These are phyloP conservation scores for Aspergillus sclerotiicarbonarius DNA, from an alignment of 495 filamentous ascomycete species.

Conservation along the genomic window DNA sequence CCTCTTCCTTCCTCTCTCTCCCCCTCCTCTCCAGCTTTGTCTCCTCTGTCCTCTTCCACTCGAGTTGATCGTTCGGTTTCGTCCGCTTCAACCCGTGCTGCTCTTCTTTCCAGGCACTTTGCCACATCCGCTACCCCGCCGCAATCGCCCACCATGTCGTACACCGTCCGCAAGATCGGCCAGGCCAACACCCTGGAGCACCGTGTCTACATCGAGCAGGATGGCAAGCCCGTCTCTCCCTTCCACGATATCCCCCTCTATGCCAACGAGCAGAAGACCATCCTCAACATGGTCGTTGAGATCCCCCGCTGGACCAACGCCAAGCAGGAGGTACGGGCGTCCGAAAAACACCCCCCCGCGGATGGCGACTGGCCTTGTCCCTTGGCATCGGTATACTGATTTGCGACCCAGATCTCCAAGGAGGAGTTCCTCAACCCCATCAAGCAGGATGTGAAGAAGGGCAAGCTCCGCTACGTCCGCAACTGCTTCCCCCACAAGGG, in stretches of 20 bases:
- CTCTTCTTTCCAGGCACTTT: slow-evolving; percentile 27
- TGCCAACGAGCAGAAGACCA: slow-evolving; percentile 86
- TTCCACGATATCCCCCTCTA: slow-evolving; percentile 99
- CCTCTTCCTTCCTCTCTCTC: slow-evolving; percentile 10
- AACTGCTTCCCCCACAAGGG: slow-evolving; percentile 99
- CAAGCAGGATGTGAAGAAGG: slow-evolving; percentile 67
- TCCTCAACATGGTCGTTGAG: slow-evolving; percentile 99
- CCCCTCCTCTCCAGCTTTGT: slow-evolving; percentile 1
- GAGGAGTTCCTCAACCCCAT: slow-evolving; percentile 96
- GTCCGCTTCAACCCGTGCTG: slow-evolving; percentile 25
- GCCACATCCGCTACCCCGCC: slow-evolving; percentile 23
- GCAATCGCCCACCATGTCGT: slow-evolving; percentile 40
- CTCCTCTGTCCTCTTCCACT: slow-evolving; percentile 6
- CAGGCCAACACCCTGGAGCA: slow-evolving; percentile 92
- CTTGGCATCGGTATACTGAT: slow-evolving; percentile 13
- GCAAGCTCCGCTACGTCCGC: slow-evolving; percentile 83
- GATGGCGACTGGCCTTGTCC: slow-evolving; percentile 1
- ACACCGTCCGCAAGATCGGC: slow-evolving; percentile 80
- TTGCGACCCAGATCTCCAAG: slow-evolving; percentile 70
- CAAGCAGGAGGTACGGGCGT: slow-evolving; percentile 81
- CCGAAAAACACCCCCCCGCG: slow-evolving; percentile 7
- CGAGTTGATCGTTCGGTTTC: slow-evolving; percentile 23
- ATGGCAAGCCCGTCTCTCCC: slow-evolving; percentile 88
- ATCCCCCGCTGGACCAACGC: slow-evolving; percentile 99
- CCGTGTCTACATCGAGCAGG: slow-evolving; percentile 95